phyloP scores from a whole-genome alignment of 106 monocot species.

The Amphibolis antarctica region DNA sequence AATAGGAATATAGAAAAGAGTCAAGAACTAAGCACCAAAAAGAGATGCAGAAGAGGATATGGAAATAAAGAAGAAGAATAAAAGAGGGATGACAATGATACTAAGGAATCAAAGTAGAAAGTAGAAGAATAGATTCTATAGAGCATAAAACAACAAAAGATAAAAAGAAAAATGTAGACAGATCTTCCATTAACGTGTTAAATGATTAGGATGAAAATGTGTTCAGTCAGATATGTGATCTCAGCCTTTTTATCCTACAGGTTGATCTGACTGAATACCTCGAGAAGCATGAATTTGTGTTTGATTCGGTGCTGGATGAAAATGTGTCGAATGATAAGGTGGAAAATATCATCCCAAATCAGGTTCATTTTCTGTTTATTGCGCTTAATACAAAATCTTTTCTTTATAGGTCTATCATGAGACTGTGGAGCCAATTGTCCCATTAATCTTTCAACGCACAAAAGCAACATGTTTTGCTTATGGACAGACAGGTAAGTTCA shows the following conservation, averaged over 20 bases:
- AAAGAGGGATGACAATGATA: too few relatives aligned
- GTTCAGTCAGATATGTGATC: too few relatives aligned
- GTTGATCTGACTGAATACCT: constrained; percentile 92
- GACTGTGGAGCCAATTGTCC: constrained; percentile 87
- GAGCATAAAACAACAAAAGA: too few relatives aligned
- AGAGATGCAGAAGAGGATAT: too few relatives aligned
- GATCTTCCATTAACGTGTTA: too few relatives aligned
- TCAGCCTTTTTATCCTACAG: constrained; percentile 15
- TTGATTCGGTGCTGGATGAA: constrained; percentile 92
- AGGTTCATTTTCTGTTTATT: neutral
- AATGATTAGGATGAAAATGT: too few relatives aligned
- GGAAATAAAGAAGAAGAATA: too few relatives aligned
- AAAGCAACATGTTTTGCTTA: constrained; percentile 99
- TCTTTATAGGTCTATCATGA: constrained; percentile 66
- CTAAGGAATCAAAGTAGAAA: too few relatives aligned
- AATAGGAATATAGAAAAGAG: too few relatives aligned
- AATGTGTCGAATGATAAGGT: constrained; percentile 97
- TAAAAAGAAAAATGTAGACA: too few relatives aligned
- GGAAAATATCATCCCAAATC: neutral
- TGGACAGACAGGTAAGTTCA: constrained; percentile 77
- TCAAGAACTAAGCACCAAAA: too few relatives aligned
- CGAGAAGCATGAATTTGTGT: constrained; percentile 96
- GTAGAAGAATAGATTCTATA: too few relatives aligned
- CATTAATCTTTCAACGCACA: constrained; percentile 77
- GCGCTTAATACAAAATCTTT: neutral